Evolutionary conservation across 2,329 filamentous ascomycete species (phyloP).

Genomic region (Ceratocystis cubensis): DNA sequence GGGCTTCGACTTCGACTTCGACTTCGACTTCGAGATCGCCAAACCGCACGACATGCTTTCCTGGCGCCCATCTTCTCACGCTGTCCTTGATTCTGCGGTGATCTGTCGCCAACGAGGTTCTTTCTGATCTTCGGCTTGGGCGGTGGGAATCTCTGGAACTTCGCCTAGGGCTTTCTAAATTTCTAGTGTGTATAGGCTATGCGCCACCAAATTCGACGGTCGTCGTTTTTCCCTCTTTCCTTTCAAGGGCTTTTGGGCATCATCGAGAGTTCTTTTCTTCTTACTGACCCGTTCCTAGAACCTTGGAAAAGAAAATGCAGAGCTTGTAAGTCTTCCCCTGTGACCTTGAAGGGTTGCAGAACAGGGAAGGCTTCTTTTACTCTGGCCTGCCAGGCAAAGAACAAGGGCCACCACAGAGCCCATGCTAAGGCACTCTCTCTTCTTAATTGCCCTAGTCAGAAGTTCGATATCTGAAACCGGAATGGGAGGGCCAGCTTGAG

Average conservation of each 20-base stretch:
- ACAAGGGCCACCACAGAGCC: not conserved
- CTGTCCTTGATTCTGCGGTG: not conserved
- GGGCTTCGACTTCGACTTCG: not conserved
- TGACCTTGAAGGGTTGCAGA: too few species aligned
- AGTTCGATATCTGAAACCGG: not conserved
- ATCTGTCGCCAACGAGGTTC: constrained; percentile 1
- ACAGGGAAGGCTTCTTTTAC: too few species aligned
- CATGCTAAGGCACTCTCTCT: not conserved
- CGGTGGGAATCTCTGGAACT: not conserved
- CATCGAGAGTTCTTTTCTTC: not conserved
- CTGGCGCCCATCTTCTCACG: not conserved
- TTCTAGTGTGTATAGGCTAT: constrained; percentile 3
- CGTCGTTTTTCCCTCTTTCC: too few species aligned
- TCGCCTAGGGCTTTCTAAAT: constrained; percentile 1
- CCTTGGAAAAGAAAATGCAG: not conserved
- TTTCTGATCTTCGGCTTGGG: constrained; percentile 2
- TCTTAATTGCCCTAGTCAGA: not conserved
- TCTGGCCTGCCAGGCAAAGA: not conserved
- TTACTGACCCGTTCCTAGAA: not conserved
- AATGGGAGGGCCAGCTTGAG: not conserved
- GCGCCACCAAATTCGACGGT: not conserved
- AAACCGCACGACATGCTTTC: not conserved
- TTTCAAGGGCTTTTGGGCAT: not conserved
- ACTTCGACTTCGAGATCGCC: constrained; percentile 5
- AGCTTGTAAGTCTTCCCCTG: not conserved